A percentile compares a stretch with the other conserved stretches of the same genome.
phyloP scores from a whole-genome alignment of 768 basidiomycete genomes.

The Boletus bicolor region DNA sequence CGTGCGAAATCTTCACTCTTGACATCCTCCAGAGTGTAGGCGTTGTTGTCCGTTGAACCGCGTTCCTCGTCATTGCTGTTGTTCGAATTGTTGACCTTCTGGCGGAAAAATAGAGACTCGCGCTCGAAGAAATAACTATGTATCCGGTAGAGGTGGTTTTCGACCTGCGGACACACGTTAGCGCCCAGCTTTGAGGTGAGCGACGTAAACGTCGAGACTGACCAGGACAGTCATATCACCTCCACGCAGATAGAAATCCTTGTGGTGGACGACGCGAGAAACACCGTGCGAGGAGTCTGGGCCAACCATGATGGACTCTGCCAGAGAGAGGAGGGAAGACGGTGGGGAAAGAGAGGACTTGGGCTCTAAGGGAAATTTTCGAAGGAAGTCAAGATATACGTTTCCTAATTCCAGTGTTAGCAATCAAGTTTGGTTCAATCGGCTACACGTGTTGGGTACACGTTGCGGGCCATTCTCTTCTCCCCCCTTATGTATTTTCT shows the following conservation, averaged over 20 bases:
- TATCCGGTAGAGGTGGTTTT: constrained; percentile 52
- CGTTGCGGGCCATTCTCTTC: constrained; percentile 23
- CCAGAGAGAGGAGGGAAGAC: constrained; percentile 29
- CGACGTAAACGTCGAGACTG: constrained; percentile 19
- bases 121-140: constrained; percentile 64
- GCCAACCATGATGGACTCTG: constrained; percentile 24
- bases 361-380: constrained; percentile 36
- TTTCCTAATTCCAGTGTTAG: constrained; percentile 29
- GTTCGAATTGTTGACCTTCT: constrained; percentile 32
- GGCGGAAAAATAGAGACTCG: constrained; percentile 50
- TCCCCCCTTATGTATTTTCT: constrained; percentile 18
- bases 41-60: constrained; percentile 40
- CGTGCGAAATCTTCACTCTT: constrained; percentile 49
- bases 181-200: neutral
- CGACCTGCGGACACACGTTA: constrained; percentile 43
- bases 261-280: constrained; percentile 34
- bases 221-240: constrained; percentile 61
- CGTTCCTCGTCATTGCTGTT: constrained; percentile 27
- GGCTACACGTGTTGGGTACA: constrained; percentile 37
- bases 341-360: constrained; percentile 25
- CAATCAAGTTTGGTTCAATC: constrained; percentile 14
- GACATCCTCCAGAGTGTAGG: constrained; percentile 45
- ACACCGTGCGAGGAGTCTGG: constrained; percentile 26
- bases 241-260: constrained; percentile 52
- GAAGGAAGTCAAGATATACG: constrained; percentile 36